These are phyloP conservation scores for Cytospora schulzeri DNA, from an alignment of 2,329 filamentous ascomycete genomes.

Conservation along the genomic window DNA sequence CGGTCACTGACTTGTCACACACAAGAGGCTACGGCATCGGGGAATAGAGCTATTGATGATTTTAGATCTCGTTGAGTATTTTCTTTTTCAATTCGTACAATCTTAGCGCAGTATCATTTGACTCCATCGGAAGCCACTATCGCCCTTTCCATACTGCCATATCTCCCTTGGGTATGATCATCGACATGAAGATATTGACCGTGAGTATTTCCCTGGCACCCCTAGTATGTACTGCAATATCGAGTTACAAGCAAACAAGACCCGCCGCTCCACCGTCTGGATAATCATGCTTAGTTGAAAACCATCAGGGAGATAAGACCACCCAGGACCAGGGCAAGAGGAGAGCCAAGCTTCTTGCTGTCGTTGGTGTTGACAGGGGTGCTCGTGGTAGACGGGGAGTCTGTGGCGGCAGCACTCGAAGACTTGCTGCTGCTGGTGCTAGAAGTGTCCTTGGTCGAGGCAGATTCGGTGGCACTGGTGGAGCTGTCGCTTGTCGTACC, in stretches of 20 bases:
- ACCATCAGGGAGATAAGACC: conserved; percentile 44
- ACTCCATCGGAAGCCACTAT: background rate
- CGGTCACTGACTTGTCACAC: background rate
- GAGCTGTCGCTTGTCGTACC: conserved; percentile 31
- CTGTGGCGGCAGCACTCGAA: conserved; percentile 22
- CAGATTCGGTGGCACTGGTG: conserved; percentile 20
- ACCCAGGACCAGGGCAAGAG: conserved; percentile 44
- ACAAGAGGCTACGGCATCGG: background rate
- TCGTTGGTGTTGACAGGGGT: conserved; percentile 38
- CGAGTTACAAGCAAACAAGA: conserved; percentile 2
- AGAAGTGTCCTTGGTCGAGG: conserved; percentile 25
- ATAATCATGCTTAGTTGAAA: conserved; percentile 42
- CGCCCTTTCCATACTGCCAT: background rate
- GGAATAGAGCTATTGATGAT: background rate
- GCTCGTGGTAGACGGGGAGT: conserved; percentile 32
- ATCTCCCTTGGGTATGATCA: background rate
- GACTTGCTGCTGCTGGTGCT: conserved; percentile 24
- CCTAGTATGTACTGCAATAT: conserved; percentile 3
- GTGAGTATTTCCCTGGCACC: background rate
- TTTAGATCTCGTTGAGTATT: background rate
- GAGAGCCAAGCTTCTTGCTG: conserved; percentile 42
- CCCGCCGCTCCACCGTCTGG: conserved; percentile 3
- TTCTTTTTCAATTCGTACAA: background rate
- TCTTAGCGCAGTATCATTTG: background rate
- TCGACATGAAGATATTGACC: conserved; percentile 2